phyloP scores from a whole-genome alignment of 306 rosid genomes.

The Castanea mollissima region DNA sequence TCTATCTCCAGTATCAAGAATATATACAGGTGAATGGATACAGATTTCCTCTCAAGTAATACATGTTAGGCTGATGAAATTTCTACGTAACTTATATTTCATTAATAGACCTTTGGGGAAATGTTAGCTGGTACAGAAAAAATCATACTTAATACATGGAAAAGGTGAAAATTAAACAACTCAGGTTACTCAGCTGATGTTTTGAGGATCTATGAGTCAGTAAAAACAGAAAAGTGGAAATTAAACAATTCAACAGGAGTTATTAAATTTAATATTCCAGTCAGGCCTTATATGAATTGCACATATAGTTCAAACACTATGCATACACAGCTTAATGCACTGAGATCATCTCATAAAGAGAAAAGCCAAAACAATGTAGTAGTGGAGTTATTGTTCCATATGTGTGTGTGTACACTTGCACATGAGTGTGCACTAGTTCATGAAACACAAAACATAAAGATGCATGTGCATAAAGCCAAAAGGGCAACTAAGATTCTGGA shows the following conservation, averaged over 20 bases:
- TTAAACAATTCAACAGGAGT: not conserved
- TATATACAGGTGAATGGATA: not conserved
- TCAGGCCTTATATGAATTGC: not conserved
- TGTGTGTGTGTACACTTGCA: not conserved
- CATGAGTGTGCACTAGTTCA: not conserved
- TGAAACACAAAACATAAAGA: conserved; percentile 4
- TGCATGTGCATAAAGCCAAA: not conserved
- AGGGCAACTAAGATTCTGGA: conserved; percentile 16
- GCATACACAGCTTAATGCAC: not conserved
- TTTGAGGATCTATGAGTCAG: not conserved
- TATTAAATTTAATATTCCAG: not conserved
- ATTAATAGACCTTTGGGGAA: not conserved
- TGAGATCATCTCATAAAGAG: no score
- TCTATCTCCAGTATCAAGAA: not conserved
- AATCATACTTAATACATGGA: not conserved
- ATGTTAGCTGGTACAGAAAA: not conserved
- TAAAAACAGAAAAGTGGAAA: not conserved
- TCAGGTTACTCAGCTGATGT: not conserved
- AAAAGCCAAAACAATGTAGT: no score
- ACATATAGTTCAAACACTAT: not conserved
- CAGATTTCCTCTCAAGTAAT: not conserved
- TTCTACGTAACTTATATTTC: no score
- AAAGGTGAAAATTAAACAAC: not conserved
- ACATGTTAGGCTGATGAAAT: not conserved
- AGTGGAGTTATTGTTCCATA: no score